These are phyloP conservation scores for Acer campestre DNA, from an alignment of 345 rosid genomes.

Conservation along the genomic window DNA sequence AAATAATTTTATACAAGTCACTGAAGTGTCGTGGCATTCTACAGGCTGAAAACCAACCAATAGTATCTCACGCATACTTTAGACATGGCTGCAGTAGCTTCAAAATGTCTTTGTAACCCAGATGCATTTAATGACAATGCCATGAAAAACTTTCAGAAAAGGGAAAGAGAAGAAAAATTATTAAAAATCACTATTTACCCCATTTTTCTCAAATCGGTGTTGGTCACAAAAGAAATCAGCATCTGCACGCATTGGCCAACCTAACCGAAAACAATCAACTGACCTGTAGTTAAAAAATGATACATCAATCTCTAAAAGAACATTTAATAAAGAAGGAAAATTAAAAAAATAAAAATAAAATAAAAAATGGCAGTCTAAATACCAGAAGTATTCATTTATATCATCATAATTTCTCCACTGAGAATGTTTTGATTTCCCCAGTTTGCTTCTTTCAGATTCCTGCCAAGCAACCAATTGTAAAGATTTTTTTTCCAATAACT, in stretches of 20 bases:
- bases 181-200: slow-evolving; percentile 42
- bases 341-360: too few relatives aligned
- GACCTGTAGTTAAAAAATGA: slow-evolving; percentile 59
- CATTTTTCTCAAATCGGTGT: slow-evolving; percentile 49
- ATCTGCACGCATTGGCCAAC: slow-evolving; percentile 99
- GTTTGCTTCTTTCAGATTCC: slow-evolving; percentile 90
- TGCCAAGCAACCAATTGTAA: slow-evolving; percentile 34
- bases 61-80: not conserved
- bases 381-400: slow-evolving; percentile 98
- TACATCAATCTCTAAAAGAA: slow-evolving; percentile 13
- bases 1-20: not conserved
- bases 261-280: slow-evolving; percentile 90
- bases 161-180: slow-evolving; percentile 5
- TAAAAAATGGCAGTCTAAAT: slow-evolving; percentile 17
- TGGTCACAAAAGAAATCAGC: slow-evolving; percentile 84
- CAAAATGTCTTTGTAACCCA: not conserved
- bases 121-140: not conserved
- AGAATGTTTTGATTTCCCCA: slow-evolving; percentile 93
- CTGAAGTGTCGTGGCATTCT: not conserved
- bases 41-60: not conserved
- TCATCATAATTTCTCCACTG: slow-evolving; percentile 99
- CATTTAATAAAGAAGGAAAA: slow-evolving; percentile 8
- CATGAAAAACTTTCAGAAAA: not conserved
- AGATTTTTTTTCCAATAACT: not conserved
- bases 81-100: not conserved